Evolutionary conservation across 768 basidiomycete genomes (phyloP).

Genomic region (Boletus eberwhitei): DNA sequence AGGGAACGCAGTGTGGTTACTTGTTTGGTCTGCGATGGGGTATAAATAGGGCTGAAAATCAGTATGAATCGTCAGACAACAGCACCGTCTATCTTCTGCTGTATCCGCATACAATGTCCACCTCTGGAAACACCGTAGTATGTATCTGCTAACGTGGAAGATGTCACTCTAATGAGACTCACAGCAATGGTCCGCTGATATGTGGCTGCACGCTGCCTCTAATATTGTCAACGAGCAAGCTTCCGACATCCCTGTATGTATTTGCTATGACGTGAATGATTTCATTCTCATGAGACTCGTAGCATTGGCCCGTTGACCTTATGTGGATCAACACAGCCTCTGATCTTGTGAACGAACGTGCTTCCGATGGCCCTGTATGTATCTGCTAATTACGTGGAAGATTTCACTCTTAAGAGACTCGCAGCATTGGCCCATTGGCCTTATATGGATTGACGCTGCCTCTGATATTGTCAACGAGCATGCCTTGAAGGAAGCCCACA

Average conservation of each 20-base stretch:
- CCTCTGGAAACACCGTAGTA: background rate
- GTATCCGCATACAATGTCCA: background rate
- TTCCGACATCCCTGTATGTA: background rate
- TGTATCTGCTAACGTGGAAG: background rate
- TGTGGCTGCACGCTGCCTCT: background rate
- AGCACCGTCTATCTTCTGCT: too few species aligned
- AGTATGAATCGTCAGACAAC: background rate
- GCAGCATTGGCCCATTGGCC: background rate
- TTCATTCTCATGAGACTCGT: background rate
- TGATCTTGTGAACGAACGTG: background rate
- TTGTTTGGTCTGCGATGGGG: background rate
- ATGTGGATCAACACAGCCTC: rapidly evolving
- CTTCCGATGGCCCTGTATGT: background rate
- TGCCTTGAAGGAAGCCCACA: background rate
- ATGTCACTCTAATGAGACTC: background rate
- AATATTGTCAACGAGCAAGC: background rate
- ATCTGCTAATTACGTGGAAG: background rate
- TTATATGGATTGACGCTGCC: background rate
- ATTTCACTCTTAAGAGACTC: background rate
- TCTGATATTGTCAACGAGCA: background rate
- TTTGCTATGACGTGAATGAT: background rate
- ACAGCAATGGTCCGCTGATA: background rate
- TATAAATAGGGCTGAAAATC: background rate
- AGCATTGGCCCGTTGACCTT: background rate
- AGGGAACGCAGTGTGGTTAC: background rate